phyloP scores from a whole-genome alignment of 257 asterid genomes.

The Parsonsia alboflavescens region DNA sequence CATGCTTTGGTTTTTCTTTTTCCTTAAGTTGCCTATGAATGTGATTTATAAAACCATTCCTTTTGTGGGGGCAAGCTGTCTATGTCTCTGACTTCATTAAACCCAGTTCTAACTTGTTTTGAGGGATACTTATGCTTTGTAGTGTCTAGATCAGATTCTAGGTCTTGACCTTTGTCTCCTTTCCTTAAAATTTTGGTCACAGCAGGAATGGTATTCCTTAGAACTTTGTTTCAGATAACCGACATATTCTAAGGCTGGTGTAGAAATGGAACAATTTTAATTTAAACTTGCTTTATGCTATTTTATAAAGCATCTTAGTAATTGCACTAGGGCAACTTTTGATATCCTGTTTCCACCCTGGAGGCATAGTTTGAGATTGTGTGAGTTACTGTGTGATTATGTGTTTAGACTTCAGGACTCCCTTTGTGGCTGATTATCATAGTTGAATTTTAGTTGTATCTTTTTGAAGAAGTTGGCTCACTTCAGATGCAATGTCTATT shows the following conservation, averaged over 20 bases:
- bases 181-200: neutral
- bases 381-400: neutral
- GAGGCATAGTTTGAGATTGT: neutral
- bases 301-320: neutral
- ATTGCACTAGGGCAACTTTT: neutral
- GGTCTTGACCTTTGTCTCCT: neutral
- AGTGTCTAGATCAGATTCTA: neutral
- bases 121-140: neutral
- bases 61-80: neutral
- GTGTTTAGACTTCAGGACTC: neutral
- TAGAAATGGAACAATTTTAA: neutral
- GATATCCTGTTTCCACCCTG: neutral
- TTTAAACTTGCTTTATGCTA: neutral
- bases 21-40: neutral
- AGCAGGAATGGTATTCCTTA: neutral
- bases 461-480: neutral
- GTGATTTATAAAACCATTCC: neutral
- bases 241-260: neutral
- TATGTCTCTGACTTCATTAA: neutral
- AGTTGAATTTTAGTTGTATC: neutral
- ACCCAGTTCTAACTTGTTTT: neutral
- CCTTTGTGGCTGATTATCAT: neutral
- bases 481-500: neutral
- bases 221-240: neutral
- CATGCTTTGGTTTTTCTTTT: neutral